These are phyloP conservation scores for Sugiyamaella japonica DNA, from an alignment of 1,139 yeast species.

Conservation along the genomic window DNA sequence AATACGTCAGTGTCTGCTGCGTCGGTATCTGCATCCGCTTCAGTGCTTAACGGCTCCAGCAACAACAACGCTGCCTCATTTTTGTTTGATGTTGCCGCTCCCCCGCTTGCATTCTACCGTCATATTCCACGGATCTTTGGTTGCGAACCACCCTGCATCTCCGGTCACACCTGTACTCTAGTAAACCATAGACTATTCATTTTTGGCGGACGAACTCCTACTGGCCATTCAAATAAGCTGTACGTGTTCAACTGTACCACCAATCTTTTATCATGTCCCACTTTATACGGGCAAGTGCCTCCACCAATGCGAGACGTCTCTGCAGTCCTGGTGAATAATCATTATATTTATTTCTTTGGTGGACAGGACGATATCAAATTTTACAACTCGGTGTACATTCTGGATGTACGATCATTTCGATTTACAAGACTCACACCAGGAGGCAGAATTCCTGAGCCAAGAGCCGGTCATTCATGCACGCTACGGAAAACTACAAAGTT, in stretches of 20 bases:
- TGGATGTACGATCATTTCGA: constrained; percentile 22
- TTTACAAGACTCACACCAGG: constrained; percentile 20
- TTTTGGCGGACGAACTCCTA: constrained; percentile 31
- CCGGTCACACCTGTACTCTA: constrained; percentile 28
- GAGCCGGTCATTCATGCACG: constrained; percentile 31
- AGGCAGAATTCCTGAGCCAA: constrained; percentile 22
- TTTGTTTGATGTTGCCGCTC: constrained; percentile 24
- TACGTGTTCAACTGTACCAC: constrained; percentile 31
- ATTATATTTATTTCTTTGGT: constrained; percentile 30
- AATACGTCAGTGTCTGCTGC: constrained; percentile 7
- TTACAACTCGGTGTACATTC: constrained; percentile 25
- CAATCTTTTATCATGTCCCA: constrained; percentile 24
- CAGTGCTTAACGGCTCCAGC: neutral
- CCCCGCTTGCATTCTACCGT: constrained; percentile 29
- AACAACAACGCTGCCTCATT: constrained; percentile 6
- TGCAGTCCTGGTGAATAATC: constrained; percentile 22
- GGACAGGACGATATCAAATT: constrained; percentile 27
- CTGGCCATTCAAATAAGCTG: constrained; percentile 25
- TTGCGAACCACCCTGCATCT: constrained; percentile 30
- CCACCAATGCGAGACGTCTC: constrained; percentile 27
- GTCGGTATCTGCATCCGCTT: constrained; percentile 13
- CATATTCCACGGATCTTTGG: constrained; percentile 33
- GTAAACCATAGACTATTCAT: constrained; percentile 26
- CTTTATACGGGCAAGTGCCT: constrained; percentile 23
- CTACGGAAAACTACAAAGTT: neutral